These are phyloP conservation scores for Aspergillus campestris DNA, from an alignment of 495 filamentous ascomycete genomes.

Conservation along the genomic window DNA sequence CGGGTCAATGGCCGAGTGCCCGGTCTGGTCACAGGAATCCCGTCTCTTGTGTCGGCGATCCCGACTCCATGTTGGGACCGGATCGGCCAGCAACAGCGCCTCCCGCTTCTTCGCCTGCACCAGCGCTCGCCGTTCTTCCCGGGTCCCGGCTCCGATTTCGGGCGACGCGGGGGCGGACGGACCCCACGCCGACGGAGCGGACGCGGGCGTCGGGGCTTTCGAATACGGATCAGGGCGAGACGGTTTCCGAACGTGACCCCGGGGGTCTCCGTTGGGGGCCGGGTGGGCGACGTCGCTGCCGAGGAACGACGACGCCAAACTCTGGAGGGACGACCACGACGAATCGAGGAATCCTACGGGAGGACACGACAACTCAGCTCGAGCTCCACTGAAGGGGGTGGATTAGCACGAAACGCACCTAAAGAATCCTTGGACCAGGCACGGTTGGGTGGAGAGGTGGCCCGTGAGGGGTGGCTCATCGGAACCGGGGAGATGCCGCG, in stretches of 20 bases:
- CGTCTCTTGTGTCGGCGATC: constrained; percentile 49
- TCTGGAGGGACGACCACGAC: constrained; percentile 48
- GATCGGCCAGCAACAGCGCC: constrained; percentile 48
- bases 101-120: constrained; percentile 56
- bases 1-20: constrained; percentile 26
- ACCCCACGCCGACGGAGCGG: constrained; percentile 44
- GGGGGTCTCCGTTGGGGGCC: constrained; percentile 20
- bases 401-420: constrained; percentile 15
- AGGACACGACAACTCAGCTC: constrained; percentile 23
- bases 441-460: constrained; percentile 18
- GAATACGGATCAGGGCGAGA: constrained; percentile 34
- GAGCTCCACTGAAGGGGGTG: constrained; percentile 17
- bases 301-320: constrained; percentile 43
- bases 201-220: constrained; percentile 29
- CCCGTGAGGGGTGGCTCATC: constrained; percentile 36
- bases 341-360: constrained; percentile 39
- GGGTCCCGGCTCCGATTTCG: constrained; percentile 44
- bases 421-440: constrained; percentile 19
- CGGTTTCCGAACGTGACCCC: constrained; percentile 33
- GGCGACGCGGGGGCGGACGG: constrained; percentile 34
- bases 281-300: constrained; percentile 36
- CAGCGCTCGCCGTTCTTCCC: constrained; percentile 47
- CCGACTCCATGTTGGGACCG: constrained; percentile 34
- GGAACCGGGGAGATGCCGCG: constrained; percentile 41
- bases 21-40: constrained; percentile 45